phyloP scores from a whole-genome alignment of 768 basidiomycete genomes.

The Candolleomyces aberdarensis region DNA sequence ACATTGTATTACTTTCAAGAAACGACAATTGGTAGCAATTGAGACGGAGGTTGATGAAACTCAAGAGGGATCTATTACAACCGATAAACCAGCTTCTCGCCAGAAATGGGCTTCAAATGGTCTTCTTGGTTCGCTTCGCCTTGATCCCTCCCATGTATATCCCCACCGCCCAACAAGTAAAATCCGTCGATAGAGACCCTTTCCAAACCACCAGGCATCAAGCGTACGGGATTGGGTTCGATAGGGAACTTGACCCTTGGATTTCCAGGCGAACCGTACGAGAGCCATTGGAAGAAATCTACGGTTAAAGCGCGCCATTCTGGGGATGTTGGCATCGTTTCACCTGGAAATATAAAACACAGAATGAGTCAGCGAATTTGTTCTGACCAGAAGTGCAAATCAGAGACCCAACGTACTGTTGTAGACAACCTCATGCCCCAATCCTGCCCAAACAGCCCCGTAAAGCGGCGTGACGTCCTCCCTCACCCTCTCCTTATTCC shows the following conservation, averaged over 20 bases:
- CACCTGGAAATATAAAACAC: slow-evolving; percentile 13
- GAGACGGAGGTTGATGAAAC: too few species aligned
- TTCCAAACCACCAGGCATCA: slow-evolving; percentile 30
- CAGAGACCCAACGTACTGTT: slow-evolving; percentile 18
- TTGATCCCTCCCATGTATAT: slow-evolving; percentile 16
- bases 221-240: slow-evolving; percentile 22
- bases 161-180: slow-evolving; percentile 25
- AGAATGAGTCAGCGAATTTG: not conserved
- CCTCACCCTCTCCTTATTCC: slow-evolving; percentile 23
- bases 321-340: slow-evolving; percentile 18
- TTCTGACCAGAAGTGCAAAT: not conserved
- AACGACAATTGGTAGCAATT: too few species aligned
- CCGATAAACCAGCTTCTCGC: slow-evolving; percentile 29
- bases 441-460: slow-evolving; percentile 30
- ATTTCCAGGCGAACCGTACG: slow-evolving; percentile 16
- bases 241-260: slow-evolving; percentile 19
- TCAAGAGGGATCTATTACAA: not conserved
- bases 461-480: slow-evolving; percentile 24
- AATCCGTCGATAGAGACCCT: slow-evolving; percentile 26
- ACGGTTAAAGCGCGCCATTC: slow-evolving; percentile 27
- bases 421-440: slow-evolving; percentile 29
- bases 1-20: too few species aligned
- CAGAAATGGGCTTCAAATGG: slow-evolving; percentile 28
- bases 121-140: slow-evolving; percentile 3
- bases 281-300: slow-evolving; percentile 29